A percentile compares a stretch with the other conserved stretches of the same genome.
Conservation (phyloP, 345 rosid species). For the Microcos paniculata region DNA sequence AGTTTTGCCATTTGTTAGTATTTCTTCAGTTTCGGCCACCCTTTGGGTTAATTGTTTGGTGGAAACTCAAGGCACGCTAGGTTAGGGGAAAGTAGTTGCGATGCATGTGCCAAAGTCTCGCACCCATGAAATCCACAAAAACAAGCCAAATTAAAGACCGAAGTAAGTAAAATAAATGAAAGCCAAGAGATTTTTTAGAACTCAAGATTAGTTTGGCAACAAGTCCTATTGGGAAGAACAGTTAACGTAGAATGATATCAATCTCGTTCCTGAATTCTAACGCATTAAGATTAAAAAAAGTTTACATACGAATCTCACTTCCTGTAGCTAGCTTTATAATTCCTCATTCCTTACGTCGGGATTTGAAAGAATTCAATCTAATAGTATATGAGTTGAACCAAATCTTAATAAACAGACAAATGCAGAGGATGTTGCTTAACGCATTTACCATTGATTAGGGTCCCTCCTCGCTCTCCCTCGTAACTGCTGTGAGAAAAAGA, state of each 20-base stretch:
- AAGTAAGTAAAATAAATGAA: slow-evolving; percentile 4
- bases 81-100: neutral
- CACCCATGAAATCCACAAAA: neutral
- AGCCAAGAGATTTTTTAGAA: neutral
- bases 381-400: slow-evolving; percentile 1
- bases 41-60: neutral
- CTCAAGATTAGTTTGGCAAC: slow-evolving; percentile 13
- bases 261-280: slow-evolving; percentile 10
- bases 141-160: neutral
- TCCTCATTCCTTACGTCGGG: slow-evolving; percentile 32
- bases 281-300: neutral
- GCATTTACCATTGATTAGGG: slow-evolving; percentile 39
- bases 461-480: slow-evolving; percentile 18
- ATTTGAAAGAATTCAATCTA: slow-evolving; percentile 19
- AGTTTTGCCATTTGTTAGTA: neutral
- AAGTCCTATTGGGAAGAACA: neutral
- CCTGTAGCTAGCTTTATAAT: no score
- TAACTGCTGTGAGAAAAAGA: slow-evolving; percentile 20
- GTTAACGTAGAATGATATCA: slow-evolving; percentile 35
- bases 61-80: neutral
- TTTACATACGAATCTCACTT: neutral
- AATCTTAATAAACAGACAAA: slow-evolving; percentile 17
- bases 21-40: neutral
- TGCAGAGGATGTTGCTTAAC: slow-evolving; percentile 58
- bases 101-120: neutral